Base-by-base conservation (phyloP, 495 filamentous ascomycete genomes). In the Aspergillus diversus region DNA sequence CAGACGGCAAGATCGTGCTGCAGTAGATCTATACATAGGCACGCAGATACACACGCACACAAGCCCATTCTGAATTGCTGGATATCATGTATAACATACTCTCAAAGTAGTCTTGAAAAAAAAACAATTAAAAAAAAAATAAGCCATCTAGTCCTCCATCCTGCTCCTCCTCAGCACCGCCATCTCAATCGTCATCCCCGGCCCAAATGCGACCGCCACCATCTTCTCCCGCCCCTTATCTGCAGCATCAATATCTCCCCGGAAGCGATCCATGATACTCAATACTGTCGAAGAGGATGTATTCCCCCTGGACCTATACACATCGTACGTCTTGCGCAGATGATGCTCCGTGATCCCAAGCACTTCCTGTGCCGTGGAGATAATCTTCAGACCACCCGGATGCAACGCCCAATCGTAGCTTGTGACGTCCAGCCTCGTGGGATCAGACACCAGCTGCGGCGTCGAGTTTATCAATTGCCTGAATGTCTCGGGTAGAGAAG, bases 361-460 rank as follows among this genome's bases (percentile, higher is more conserved):
- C 5, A 39, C 48, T 5, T 46, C 33, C 46, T 60, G 15, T 6
- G 32, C 58, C 5, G n/a, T 17, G 7, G 27, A 7, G 17, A 60
- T 42, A 27, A 60, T 53, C 3, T 31, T 27, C 5, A 39, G 39
- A 4, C 58, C 58, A 15, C 58, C 58, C 11, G 58, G 58, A 42
- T 60, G 58, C 12, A 60, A 33, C 8, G 58, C 58, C 58, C 47
- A 60, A 33, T 60, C 58, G 33, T 53, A 60, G 2, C 7, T 27
- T 5, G 12, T 27, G 6, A 35, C 16, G 7, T 51, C 49, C 1
- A n/a, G 35, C 16, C 16, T 27, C 0, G 5, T 42, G 12, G 5
- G 7, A 2, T 60, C 58, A 12, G 32, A 32, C 16, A 11, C 53
- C 4, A 21, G 16, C 7, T 50, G 15, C 1, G 16, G 27, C 1